Conservation (phyloP, 2,329 filamentous ascomycete genomes). For the Fusarium sp. region DNA sequence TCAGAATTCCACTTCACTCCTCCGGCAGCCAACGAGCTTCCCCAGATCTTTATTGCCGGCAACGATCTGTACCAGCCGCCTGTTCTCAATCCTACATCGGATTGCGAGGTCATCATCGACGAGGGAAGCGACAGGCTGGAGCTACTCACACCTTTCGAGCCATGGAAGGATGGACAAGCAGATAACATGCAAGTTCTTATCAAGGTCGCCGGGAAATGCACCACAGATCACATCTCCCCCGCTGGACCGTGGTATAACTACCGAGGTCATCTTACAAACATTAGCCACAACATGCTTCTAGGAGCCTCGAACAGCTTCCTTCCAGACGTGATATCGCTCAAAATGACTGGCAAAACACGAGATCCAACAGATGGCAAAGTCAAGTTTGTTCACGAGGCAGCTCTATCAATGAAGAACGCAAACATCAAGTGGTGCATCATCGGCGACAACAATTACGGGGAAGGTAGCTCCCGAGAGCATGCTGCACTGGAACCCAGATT, state of each 20-base stretch:
- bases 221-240: slow-evolving; percentile 97
- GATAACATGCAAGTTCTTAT: slow-evolving; percentile 73
- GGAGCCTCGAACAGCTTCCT: slow-evolving; percentile 79
- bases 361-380: slow-evolving; percentile 73
- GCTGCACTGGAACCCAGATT: slow-evolving; percentile 87
- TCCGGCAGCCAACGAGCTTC: not conserved
- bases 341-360: not conserved
- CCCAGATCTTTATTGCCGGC: not conserved
- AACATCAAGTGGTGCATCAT: not conserved
- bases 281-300: slow-evolving; percentile 95
- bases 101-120: slow-evolving; percentile 26
- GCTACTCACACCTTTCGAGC: slow-evolving; percentile 40
- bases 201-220: slow-evolving; percentile 97
- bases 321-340: not conserved
- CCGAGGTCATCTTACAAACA: slow-evolving; percentile 98
- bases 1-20: not conserved
- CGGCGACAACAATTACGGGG: slow-evolving; percentile 73
- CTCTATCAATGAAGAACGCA: not conserved
- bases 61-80: not conserved
- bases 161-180: slow-evolving; percentile 66
- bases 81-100: not conserved
- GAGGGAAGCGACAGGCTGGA: slow-evolving; percentile 47
- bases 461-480: slow-evolving; percentile 87
- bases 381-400: slow-evolving; percentile 19
- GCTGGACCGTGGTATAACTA: slow-evolving; percentile 97